phyloP scores from a whole-genome alignment of 164 flowering plant genomes.

The Akebia trifoliata region DNA sequence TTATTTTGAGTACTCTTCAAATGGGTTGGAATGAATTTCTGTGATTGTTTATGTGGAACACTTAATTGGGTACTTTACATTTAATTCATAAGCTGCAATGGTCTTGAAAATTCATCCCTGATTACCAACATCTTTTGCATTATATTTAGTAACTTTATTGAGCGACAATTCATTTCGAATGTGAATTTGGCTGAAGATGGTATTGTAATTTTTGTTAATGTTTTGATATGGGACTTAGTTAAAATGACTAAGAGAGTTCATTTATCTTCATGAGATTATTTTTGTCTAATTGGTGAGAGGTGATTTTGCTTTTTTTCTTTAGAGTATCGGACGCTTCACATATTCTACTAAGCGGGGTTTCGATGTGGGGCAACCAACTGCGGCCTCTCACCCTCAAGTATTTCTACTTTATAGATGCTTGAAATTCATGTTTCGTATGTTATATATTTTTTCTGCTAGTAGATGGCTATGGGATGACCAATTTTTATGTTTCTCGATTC shows the following conservation, averaged over 20 bases:
- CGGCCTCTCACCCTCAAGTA: conserved; percentile 82
- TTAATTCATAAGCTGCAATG: neutral
- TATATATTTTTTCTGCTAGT: neutral
- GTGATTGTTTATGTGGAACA: neutral
- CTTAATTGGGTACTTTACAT: neutral
- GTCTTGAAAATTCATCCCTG: no score
- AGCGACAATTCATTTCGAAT: neutral
- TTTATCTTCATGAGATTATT: neutral
- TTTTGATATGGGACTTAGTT: neutral
- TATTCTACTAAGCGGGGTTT: conserved; percentile 39
- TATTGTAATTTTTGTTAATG: neutral
- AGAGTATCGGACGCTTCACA: conserved; percentile 26
- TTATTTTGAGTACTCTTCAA: neutral
- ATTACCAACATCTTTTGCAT: no score
- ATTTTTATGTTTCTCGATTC: neutral
- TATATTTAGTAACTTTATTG: neutral
- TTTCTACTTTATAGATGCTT: conserved; percentile 7
- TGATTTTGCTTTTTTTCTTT: conserved; percentile 10
- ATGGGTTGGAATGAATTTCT: neutral
- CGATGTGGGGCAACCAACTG: conserved; percentile 85
- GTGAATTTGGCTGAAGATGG: neutral
- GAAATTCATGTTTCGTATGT: neutral
- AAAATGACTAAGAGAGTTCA: neutral
- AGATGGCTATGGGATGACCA: neutral
- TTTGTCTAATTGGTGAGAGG: conserved; percentile 4